These are phyloP conservation scores for Salix koriyanagi DNA, from an alignment of 345 rosid genomes.

Conservation along the genomic window DNA sequence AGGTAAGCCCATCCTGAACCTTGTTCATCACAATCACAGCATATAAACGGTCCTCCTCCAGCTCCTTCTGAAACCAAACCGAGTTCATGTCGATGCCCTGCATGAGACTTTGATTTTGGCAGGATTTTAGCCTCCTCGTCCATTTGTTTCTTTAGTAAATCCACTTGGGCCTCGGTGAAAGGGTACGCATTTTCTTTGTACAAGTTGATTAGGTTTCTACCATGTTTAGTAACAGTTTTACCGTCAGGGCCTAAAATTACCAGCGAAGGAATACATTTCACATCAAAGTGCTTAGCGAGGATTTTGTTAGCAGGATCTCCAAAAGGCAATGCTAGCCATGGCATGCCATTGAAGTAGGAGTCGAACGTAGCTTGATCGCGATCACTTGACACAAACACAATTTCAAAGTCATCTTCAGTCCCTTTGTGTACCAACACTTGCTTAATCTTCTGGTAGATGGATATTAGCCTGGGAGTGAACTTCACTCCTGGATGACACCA, in stretches of 20 bases:
- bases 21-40: constrained; percentile 63
- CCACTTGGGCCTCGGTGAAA: constrained; percentile 43
- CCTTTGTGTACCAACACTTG: constrained; percentile 16
- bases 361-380: constrained; percentile 33
- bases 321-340: constrained; percentile 53
- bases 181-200: constrained; percentile 53
- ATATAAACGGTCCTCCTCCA: constrained; percentile 59
- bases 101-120: constrained; percentile 38
- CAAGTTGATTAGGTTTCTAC: constrained; percentile 46
- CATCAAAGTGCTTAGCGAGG: constrained; percentile 44
- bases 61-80: constrained; percentile 49
- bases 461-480: constrained; percentile 45
- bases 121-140: constrained; percentile 48
- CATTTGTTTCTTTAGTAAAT: constrained; percentile 37
- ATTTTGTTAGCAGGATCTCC: constrained; percentile 36
- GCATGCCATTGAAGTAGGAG: constrained; percentile 41
- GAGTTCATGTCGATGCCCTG: constrained; percentile 51
- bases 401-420: constrained; percentile 43
- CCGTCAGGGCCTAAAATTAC: constrained; percentile 57
- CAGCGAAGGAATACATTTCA: constrained; percentile 49
- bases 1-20: constrained; percentile 66
- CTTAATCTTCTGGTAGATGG: constrained; percentile 48
- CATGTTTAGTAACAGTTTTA: constrained; percentile 49
- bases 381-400: constrained; percentile 47
- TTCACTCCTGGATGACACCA: constrained; percentile 54